Base-by-base conservation (phyloP, 2,329 filamentous ascomycete species). In the Aureobasidium sp. region DNA sequence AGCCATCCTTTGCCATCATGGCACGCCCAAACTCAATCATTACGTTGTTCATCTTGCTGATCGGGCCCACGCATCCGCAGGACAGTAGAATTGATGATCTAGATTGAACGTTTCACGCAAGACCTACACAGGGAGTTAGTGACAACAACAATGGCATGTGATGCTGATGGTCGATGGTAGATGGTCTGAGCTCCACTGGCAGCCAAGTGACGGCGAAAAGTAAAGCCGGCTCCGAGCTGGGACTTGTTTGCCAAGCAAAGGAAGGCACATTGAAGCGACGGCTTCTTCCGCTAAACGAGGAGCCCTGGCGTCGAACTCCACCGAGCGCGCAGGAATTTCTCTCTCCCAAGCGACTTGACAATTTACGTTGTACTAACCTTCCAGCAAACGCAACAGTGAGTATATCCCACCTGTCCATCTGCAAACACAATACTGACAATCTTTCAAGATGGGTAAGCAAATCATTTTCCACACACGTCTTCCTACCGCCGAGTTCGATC, bases 1-100 rank as follows among this genome's bases (percentile, higher is more conserved):
- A 87, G 64, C 92, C 92, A 71, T 89, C 84, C 62, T 82, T 80
- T 34, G 77, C 74, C 52, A 78, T 74, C 70, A 92, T 83, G 43
- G 90, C 90, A 63, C 83, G 77, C 61, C 83, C 84, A 73, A 96
- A 96, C 64, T 89, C 85, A 46, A 80, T 77, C 69, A 95, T 88
- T 57, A 94, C 78, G 59, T 81, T 77, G 71, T 92, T 86, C 91
- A 96, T 69, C 27, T 32, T 60, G 46, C 32, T 24, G 32, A 17
- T 7, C 1, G 17, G 32, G 36, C 24, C 41, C 9, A 37, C 24
- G 17, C 44, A 26, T 17, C 13, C 17, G 17, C 10, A 20, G 26
- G 3, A n/a, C 37, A 32, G 32, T 43, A 17, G 6, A 20, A 8
- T 5, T 6, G 20, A 43, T 55, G 36, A 43, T 17, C 26, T 41